Evolutionary conservation across 1,139 yeast species (phyloP).

Genomic region (Blastobotrys illinoisensis): DNA sequence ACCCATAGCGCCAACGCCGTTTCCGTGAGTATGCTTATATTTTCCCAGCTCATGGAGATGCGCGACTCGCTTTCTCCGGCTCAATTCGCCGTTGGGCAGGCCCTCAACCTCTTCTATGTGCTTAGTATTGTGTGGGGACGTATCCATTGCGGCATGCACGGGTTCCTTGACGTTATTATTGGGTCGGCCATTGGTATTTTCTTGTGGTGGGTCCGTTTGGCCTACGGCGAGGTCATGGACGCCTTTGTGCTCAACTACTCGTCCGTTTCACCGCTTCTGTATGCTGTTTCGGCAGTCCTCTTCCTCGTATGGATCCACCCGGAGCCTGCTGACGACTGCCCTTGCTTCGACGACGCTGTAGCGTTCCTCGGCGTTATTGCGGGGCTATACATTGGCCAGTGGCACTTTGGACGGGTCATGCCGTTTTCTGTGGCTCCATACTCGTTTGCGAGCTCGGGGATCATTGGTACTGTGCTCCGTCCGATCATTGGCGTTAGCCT

Average conservation of each 20-base stretch:
- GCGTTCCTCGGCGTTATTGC: constrained; percentile 87
- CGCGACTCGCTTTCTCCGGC: neutral
- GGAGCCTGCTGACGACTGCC: constrained; percentile 88
- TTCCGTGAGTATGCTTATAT: constrained; percentile 55
- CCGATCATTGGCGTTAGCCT: constrained; percentile 50
- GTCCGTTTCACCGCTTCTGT: constrained; percentile 22
- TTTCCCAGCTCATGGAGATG: constrained; percentile 22
- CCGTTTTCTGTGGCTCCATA: constrained; percentile 33
- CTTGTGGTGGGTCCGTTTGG: constrained; percentile 27
- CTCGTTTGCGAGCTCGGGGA: constrained; percentile 39
- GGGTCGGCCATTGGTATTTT: constrained; percentile 62
- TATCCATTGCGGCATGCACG: constrained; percentile 97
- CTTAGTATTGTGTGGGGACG: constrained; percentile 71
- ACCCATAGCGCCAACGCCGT: constrained; percentile 93
- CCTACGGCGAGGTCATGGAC: constrained; percentile 21
- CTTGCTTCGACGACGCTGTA: constrained; percentile 93
- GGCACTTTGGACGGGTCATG: constrained; percentile 31
- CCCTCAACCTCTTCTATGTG: constrained; percentile 42
- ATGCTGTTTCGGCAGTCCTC: constrained; percentile 40
- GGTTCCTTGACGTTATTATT: constrained; percentile 64
- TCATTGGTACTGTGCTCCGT: constrained; percentile 40
- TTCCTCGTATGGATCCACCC: constrained; percentile 61
- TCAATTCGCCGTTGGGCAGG: constrained; percentile 1
- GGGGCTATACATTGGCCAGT: constrained; percentile 61
- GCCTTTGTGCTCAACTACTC: constrained; percentile 21